Conservation (phyloP, 2,329 filamentous ascomycete species). For the Harringtonia lauricola region DNA sequence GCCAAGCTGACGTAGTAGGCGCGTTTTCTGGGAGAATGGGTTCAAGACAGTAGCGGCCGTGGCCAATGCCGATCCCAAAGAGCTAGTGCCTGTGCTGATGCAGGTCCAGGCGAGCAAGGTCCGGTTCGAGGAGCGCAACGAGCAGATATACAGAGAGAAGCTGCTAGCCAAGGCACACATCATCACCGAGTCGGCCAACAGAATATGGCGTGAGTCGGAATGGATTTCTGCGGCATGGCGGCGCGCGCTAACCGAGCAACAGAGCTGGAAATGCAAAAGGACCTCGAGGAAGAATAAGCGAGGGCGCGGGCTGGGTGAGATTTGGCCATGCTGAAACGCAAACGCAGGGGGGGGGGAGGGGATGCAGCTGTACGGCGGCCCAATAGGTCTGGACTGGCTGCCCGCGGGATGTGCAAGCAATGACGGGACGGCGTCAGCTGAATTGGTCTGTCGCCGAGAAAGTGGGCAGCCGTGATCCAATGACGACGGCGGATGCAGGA, state of each 20-base stretch:
- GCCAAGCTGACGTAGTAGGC: conserved; percentile 13
- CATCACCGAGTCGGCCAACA: conserved; percentile 58
- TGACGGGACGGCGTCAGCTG: too few species aligned
- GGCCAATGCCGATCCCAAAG: conserved; percentile 56
- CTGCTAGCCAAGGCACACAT: conserved; percentile 46
- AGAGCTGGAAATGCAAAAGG: conserved; percentile 14
- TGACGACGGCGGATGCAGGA: too few species aligned
- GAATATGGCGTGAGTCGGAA: conserved; percentile 57
- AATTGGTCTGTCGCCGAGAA: too few species aligned
- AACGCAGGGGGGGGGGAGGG: too few species aligned
- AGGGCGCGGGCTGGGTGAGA: too few species aligned
- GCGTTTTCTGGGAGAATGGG: conserved; percentile 66
- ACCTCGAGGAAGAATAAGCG: conserved; percentile 10
- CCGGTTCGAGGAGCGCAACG: conserved; percentile 42
- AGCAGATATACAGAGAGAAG: conserved; percentile 51
- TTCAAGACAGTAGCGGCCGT: conserved; percentile 57
- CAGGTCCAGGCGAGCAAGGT: conserved; percentile 59
- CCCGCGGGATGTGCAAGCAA: too few species aligned
- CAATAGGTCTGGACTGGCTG: too few species aligned
- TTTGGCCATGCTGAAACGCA: too few species aligned
- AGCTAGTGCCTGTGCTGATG: conserved; percentile 60
- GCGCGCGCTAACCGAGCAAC: background rate
- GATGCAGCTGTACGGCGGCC: too few species aligned
- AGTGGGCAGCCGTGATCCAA: too few species aligned
- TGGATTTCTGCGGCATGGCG: background rate